Evolutionary conservation across 2,329 filamentous ascomycete genomes (phyloP).

Genomic region (Colletotrichum sp.): DNA sequence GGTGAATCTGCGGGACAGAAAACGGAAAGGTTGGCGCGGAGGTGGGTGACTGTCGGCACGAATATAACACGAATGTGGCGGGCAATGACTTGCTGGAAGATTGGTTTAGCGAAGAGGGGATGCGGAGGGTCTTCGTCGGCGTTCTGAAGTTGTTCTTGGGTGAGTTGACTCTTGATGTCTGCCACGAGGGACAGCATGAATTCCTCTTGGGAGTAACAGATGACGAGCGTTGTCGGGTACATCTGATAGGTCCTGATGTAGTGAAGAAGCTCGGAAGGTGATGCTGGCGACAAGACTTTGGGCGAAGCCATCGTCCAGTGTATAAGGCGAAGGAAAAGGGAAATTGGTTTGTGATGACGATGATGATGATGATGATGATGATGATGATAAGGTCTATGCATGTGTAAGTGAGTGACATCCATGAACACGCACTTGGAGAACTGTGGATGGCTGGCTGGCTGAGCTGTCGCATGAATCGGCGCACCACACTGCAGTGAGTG

Average conservation of each 20-base stretch:
- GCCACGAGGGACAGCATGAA: conserved; percentile 66
- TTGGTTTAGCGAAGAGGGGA: conserved; percentile 62
- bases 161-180: conserved; percentile 38
- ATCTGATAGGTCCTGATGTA: conserved; percentile 62
- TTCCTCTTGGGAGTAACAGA: conserved; percentile 68
- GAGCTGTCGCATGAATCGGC: neutral
- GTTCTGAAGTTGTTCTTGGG: neutral
- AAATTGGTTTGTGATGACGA: neutral
- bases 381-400: neutral
- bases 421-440: neutral
- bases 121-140: neutral
- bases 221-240: conserved; percentile 68
- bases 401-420: neutral
- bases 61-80: conserved; percentile 74
- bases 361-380: no score
- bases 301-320: conserved; percentile 26
- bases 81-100: conserved; percentile 72
- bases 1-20: conserved; percentile 44
- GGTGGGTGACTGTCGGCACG: conserved; percentile 74
- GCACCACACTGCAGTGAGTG: no score
- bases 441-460: neutral
- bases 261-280: conserved; percentile 66
- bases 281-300: conserved; percentile 54
- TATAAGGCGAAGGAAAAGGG: neutral
- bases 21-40: conserved; percentile 76